Conservation (phyloP, 1,284 basidiomycete genomes). For the Tilletia horrida region DNA sequence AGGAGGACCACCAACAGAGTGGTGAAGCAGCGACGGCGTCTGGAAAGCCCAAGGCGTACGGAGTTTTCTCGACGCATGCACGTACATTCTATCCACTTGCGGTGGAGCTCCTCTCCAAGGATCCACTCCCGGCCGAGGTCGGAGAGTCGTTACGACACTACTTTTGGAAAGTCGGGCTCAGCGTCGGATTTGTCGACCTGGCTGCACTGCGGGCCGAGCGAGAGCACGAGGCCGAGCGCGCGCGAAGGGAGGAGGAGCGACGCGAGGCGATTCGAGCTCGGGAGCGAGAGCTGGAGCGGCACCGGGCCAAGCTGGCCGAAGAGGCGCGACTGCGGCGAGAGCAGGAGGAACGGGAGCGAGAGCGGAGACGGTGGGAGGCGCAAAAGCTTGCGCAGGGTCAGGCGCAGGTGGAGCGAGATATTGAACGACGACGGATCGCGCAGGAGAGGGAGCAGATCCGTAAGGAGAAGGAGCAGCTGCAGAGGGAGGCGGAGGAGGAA, state of each 20-base stretch:
- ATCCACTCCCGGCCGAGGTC: constrained; percentile 35
- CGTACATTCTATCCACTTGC: constrained; percentile 47
- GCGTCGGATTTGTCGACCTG: constrained; percentile 33
- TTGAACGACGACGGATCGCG: constrained; percentile 2
- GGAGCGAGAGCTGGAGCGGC: constrained; percentile 1
- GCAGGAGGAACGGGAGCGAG: constrained; percentile 12
- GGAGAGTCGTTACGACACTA: constrained; percentile 31
- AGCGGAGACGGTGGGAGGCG: constrained; percentile 11
- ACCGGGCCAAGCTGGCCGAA: neutral
- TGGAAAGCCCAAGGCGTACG: constrained; percentile 5
- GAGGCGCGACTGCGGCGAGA: neutral
- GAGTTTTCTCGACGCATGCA: constrained; percentile 34
- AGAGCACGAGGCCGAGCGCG: constrained; percentile 10
- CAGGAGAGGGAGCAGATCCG: constrained; percentile 15
- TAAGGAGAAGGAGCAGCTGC: constrained; percentile 6
- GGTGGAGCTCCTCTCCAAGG: constrained; percentile 47
- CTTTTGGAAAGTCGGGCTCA: constrained; percentile 40
- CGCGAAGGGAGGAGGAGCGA: constrained; percentile 1
- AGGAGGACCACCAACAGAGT: neutral
- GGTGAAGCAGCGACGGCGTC: neutral
- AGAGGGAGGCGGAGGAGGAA: constrained; percentile 1
- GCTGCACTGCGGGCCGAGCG: neutral
- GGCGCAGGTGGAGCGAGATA: constrained; percentile 11
- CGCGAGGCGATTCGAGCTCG: constrained; percentile 1
- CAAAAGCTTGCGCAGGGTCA: constrained; percentile 7